phyloP scores from a whole-genome alignment of 1,139 yeast genomes.

The Suhomyces atakaporum region DNA sequence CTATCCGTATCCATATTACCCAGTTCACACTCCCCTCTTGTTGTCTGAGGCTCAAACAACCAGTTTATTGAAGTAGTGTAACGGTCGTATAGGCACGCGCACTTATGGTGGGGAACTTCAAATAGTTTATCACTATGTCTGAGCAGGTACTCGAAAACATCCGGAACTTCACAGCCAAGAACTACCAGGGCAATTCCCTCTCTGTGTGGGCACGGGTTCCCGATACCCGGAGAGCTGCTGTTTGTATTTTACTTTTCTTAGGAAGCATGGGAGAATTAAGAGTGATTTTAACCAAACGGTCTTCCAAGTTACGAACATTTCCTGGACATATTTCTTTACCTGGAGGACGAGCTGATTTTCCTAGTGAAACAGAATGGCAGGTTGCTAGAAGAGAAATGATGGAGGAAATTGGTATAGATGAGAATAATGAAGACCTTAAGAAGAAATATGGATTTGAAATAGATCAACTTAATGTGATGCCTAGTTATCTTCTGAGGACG shows the following conservation, averaged over 20 bases:
- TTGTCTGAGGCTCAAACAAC: too few species aligned
- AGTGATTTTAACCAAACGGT: constrained; percentile 75
- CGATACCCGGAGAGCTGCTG: constrained; percentile 69
- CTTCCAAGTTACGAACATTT: constrained; percentile 66
- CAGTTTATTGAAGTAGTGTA: too few species aligned
- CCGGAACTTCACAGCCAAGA: constrained; percentile 23
- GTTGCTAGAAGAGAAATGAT: constrained; percentile 80
- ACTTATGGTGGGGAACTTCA: background rate
- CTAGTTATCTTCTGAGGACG: constrained; percentile 77
- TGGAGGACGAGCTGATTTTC: constrained; percentile 80
- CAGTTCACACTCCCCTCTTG: too few species aligned
- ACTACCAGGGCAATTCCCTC: constrained; percentile 30
- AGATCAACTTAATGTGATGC: constrained; percentile 61
- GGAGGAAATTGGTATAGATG: constrained; percentile 81
- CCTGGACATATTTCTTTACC: constrained; percentile 91
- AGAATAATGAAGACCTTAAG: constrained; percentile 46
- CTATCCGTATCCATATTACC: too few species aligned
- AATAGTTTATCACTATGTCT: background rate
- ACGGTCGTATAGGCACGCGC: too few species aligned
- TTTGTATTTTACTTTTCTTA: constrained; percentile 67
- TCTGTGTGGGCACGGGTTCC: constrained; percentile 65
- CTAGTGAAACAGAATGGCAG: constrained; percentile 64
- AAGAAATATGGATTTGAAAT: constrained; percentile 53
- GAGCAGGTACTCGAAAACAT: constrained; percentile 24
- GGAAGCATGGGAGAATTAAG: constrained; percentile 74